These are phyloP conservation scores for Medicago truncatula DNA, from an alignment of 306 rosid genomes.

Conservation along the genomic window DNA sequence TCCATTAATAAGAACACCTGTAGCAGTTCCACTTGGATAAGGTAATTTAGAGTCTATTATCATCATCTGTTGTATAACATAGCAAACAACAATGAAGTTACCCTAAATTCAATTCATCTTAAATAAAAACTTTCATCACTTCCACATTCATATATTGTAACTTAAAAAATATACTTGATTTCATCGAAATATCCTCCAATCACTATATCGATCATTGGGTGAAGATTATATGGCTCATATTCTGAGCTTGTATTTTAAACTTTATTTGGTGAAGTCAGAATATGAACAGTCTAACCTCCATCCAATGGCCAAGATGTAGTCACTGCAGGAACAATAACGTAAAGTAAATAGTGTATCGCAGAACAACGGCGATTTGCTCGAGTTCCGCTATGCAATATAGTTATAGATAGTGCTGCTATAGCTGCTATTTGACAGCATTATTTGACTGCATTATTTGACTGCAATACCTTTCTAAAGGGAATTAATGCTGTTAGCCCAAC, in stretches of 20 bases:
- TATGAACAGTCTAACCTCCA: background rate
- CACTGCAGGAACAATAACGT: background rate
- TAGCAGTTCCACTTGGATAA: conserved; percentile 93
- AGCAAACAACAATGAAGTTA: conserved; percentile 27
- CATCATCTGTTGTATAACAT: conserved; percentile 66
- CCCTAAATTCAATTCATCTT: background rate
- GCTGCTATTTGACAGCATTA: background rate
- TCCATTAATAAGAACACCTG: conserved; percentile 89
- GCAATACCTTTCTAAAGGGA: conserved; percentile 83
- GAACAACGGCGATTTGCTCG: background rate
- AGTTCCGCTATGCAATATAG: background rate
- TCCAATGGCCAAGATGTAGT: background rate
- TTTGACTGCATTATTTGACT: background rate
- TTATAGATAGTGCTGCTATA: background rate
- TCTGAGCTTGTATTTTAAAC: background rate
- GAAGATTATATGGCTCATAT: background rate
- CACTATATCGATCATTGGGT: background rate
- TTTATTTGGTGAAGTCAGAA: background rate
- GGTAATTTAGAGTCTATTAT: conserved; percentile 76
- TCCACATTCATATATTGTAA: background rate
- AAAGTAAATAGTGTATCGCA: background rate
- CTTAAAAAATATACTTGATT: background rate
- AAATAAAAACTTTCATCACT: background rate
- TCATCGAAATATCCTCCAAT: background rate
- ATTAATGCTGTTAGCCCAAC: conserved; percentile 82